A percentile compares a stretch with the other conserved stretches of the same genome.
Evolutionary conservation across 768 basidiomycete genomes (phyloP).

Genomic region (Candolleomyces eurysporus): DNA sequence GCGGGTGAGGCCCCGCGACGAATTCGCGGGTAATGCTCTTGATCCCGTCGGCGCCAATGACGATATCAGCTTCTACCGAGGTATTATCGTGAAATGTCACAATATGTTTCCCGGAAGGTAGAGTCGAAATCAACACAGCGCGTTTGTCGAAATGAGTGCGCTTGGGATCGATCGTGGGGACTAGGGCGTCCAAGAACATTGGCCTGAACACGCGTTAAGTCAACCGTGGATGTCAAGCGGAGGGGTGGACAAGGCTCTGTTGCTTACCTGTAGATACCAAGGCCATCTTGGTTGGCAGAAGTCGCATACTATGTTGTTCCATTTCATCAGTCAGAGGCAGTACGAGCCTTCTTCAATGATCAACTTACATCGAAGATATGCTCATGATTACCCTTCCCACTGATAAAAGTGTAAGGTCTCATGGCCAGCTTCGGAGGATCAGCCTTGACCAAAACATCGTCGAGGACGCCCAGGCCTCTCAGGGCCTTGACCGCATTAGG

Average conservation of each 20-base stretch:
- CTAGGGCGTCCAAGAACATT: constrained; percentile 47
- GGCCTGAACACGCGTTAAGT: constrained; percentile 30
- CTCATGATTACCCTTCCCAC: constrained; percentile 42
- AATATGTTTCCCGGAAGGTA: constrained; percentile 24
- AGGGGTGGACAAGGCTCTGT: not conserved
- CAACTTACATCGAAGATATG: constrained; percentile 42
- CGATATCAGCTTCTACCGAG: constrained; percentile 42
- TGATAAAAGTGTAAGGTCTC: constrained; percentile 38
- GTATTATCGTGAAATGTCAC: constrained; percentile 51
- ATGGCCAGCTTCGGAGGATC: constrained; percentile 29
- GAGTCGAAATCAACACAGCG: constrained; percentile 33
- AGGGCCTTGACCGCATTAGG: constrained; percentile 50
- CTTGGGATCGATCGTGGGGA: constrained; percentile 39
- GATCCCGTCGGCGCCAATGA: constrained; percentile 53
- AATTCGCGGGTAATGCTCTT: constrained; percentile 45
- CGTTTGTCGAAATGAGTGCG: constrained; percentile 51
- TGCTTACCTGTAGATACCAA: constrained; percentile 45
- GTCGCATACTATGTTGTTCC: constrained; percentile 27
- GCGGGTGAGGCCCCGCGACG: constrained; percentile 28
- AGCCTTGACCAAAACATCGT: constrained; percentile 37
- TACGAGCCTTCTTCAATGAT: not conserved
- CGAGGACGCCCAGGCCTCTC: constrained; percentile 41
- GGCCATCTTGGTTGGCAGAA: constrained; percentile 31
- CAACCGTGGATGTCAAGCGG: not conserved
- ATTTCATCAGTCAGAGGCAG: not conserved